phyloP scores from a whole-genome alignment of 1,139 yeast species.

The Hansenula anomala region DNA sequence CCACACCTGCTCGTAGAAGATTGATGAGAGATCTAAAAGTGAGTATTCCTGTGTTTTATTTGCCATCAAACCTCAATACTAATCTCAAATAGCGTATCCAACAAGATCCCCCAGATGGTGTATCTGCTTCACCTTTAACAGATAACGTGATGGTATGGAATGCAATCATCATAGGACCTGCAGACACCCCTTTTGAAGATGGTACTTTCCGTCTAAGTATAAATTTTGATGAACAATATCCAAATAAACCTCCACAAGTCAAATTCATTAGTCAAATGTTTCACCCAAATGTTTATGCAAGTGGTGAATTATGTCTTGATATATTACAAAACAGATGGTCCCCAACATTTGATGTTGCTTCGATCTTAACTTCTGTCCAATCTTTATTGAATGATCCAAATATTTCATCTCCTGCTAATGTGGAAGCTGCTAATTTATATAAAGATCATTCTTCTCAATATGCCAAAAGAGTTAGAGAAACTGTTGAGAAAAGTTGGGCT shows the following conservation, averaged over 20 bases:
- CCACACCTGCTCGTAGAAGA: slow-evolving; percentile 97
- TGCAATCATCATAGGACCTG: slow-evolving; percentile 96
- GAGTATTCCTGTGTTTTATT: slow-evolving; percentile 24
- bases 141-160: slow-evolving; percentile 98
- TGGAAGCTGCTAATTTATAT: slow-evolving; percentile 93
- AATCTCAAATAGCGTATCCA: slow-evolving; percentile 70
- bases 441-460: slow-evolving; percentile 94
- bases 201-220: slow-evolving; percentile 88
- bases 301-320: slow-evolving; percentile 93
- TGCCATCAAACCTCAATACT: not conserved
- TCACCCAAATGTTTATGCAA: slow-evolving; percentile 95
- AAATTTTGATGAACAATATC: slow-evolving; percentile 95
- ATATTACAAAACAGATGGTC: slow-evolving; percentile 97
- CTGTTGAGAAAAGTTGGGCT: slow-evolving; percentile 91
- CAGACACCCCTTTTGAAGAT: slow-evolving; percentile 97
- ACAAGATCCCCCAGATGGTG: slow-evolving; percentile 97
- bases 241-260: slow-evolving; percentile 93
- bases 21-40: slow-evolving; percentile 97
- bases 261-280: slow-evolving; percentile 92
- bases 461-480: slow-evolving; percentile 84
- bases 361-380: slow-evolving; percentile 81
- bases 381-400: slow-evolving; percentile 92
- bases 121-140: slow-evolving; percentile 93
- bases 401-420: slow-evolving; percentile 95
- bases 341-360: slow-evolving; percentile 98